phyloP scores from a whole-genome alignment of 2,329 filamentous ascomycete species.

The Myriosclerotinia scirpicola region DNA sequence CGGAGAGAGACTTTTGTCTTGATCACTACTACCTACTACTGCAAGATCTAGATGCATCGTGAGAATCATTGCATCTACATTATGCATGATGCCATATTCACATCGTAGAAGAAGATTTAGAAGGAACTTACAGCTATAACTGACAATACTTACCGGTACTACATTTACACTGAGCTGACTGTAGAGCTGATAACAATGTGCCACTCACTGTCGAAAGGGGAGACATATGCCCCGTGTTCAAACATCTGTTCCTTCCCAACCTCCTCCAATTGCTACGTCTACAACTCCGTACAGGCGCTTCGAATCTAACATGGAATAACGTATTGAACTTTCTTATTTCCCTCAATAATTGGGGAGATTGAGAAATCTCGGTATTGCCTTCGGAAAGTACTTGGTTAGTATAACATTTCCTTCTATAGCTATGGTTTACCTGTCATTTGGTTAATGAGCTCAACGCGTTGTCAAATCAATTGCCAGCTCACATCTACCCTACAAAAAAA shows the following conservation, averaged over 20 bases:
- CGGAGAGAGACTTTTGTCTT: background rate
- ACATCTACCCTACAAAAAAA: background rate
- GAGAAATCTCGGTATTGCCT: slow-evolving; percentile 1
- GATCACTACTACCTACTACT: background rate
- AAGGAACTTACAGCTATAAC: background rate
- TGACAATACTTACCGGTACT: background rate
- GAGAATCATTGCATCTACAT: slow-evolving; percentile 8
- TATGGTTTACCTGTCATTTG: background rate
- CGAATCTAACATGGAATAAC: slow-evolving; percentile 4
- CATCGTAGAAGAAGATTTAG: background rate
- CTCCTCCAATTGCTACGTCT: slow-evolving; percentile 10
- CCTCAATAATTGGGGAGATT: background rate
- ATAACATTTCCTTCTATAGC: background rate
- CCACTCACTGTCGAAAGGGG: background rate
- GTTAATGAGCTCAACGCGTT: background rate
- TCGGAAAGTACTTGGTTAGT: background rate
- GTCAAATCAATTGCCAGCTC: slow-evolving; percentile 3
- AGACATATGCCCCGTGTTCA: background rate
- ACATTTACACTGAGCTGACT: slow-evolving; percentile 8
- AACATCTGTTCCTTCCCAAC: slow-evolving; percentile 7
- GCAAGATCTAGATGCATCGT: slow-evolving; percentile 12
- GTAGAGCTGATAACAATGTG: background rate
- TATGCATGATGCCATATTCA: background rate
- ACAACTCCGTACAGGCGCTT: background rate
- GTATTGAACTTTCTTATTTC: background rate